Evolutionary conservation across 2,329 filamentous ascomycete species (phyloP), one percentile per base, ranked within the genome.

Genomic region (Thermothelomyces thermophilus): DNA sequence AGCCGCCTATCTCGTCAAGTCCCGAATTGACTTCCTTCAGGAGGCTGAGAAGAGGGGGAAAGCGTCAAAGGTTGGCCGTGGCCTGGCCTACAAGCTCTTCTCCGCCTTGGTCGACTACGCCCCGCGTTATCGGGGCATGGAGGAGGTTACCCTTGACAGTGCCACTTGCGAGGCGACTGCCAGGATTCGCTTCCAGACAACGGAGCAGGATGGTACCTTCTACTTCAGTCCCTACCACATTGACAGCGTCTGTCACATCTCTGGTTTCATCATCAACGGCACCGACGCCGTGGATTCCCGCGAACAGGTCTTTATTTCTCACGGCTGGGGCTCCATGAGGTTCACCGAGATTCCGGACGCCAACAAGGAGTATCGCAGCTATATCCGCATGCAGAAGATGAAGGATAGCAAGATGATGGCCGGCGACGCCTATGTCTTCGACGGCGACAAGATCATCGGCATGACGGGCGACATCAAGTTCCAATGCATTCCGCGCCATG

Each of bases 21-120:
- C 73, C 19, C 78, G 82, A 49, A 74, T 84, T 48, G 72, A 82
- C 17, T 67, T 72, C 22, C 73, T 84, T 2, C 70, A 75, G 58
- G 69, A 78, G 54, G 83, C 80, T 52, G 83, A 85, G 48, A 70
- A 78, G 59, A 74, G 72, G 30, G 85, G 85, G 34, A 76, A 78
- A 49, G 84, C 84, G 24, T 84, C 86, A 64, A 85, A 86, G 68
- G 78, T 90, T 54, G 79, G 84, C 43, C 81, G 84, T 22, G 84
- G 84, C 30, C 79, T 90, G 70, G 83, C 84, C 13, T 93, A 93
- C 75, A 90, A 90, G 69, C 75, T 80, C 1, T 80, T 80, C 58
- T 60, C 65, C 10, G 73, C 75, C 36, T 66, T 82, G 0, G 79
- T 82, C 5, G 76, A 81, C 58, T 83, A 82, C 54, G 68, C 72